phyloP scores from a whole-genome alignment of 129 eudicot species.

The Calendula officinalis region DNA sequence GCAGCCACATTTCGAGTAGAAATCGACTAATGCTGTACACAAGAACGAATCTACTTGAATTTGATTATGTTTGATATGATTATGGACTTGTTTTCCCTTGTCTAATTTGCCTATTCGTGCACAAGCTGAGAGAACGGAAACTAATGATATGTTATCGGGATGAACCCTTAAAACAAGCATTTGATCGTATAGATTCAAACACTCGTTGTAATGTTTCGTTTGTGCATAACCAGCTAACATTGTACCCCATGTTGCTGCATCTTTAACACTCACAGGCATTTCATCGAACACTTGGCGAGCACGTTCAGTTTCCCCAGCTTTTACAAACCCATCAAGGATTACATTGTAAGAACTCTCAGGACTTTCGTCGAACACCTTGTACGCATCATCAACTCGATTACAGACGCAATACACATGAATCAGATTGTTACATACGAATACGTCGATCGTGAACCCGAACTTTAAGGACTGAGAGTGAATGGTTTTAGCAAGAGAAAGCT shows the following conservation, averaged over 20 bases:
- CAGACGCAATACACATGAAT: slow-evolving; percentile 34
- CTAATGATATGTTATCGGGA: slow-evolving; percentile 54
- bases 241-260: slow-evolving; percentile 64
- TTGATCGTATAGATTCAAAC: slow-evolving; percentile 52
- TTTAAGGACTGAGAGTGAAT: slow-evolving; percentile 46
- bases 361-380: slow-evolving; percentile 54
- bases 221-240: slow-evolving; percentile 61
- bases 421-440: slow-evolving; percentile 58
- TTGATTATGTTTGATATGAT: slow-evolving; percentile 28
- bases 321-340: slow-evolving; percentile 66
- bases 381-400: slow-evolving; percentile 36
- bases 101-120: slow-evolving; percentile 58
- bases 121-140: slow-evolving; percentile 67
- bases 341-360: slow-evolving; percentile 45
- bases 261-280: slow-evolving; percentile 47
- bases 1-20: slow-evolving; percentile 78
- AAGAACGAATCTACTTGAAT: slow-evolving; percentile 47
- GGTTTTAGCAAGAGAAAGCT: slow-evolving; percentile 22
- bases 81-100: slow-evolving; percentile 49
- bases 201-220: slow-evolving; percentile 38
- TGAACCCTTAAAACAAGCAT: slow-evolving; percentile 32
- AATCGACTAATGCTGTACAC: slow-evolving; percentile 67
- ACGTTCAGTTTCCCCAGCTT: slow-evolving; percentile 36
- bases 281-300: slow-evolving; percentile 55
- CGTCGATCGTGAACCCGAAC: slow-evolving; percentile 48